A percentile compares a stretch with the other conserved stretches of the same genome.
Evolutionary conservation across 306 rosid species (phyloP).

Genomic region (Fragaria ananassa): DNA sequence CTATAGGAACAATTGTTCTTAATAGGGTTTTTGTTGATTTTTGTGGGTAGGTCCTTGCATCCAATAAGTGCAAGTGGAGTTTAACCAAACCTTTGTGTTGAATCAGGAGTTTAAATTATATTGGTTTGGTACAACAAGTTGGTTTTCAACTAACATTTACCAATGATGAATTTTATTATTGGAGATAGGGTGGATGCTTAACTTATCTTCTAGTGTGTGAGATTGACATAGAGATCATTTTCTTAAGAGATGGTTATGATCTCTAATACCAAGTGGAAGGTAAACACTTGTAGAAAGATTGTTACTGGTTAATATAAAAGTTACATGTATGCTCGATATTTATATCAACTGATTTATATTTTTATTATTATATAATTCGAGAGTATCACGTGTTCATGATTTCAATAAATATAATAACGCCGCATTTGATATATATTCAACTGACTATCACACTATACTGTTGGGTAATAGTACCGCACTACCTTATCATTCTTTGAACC

Average conservation of each 20-base stretch:
- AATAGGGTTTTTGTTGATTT: neutral
- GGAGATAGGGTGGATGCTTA: too few relatives aligned
- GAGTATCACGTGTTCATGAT: neutral
- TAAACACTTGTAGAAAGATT: too few relatives aligned
- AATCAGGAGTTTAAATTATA: neutral
- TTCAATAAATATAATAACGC: rapidly evolving
- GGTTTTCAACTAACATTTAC: neutral
- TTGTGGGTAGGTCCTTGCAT: neutral
- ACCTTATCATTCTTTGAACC: too few relatives aligned
- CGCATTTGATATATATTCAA: neutral
- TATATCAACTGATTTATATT: neutral
- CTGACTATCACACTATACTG: too few relatives aligned
- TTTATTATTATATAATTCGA: neutral
- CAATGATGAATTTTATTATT: neutral
- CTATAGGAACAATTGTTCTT: neutral
- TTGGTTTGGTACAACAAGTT: neutral
- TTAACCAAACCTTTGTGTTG: neutral
- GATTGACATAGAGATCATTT: neutral
- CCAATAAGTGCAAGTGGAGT: neutral
- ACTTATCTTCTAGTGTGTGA: too few relatives aligned
- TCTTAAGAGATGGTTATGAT: neutral
- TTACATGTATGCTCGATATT: neutral
- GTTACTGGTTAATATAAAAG: neutral
- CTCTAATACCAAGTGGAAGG: neutral
- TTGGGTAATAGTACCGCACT: too few relatives aligned